Conservation (phyloP, 2,329 filamentous ascomycete species). For the Truncatella angustata region DNA sequence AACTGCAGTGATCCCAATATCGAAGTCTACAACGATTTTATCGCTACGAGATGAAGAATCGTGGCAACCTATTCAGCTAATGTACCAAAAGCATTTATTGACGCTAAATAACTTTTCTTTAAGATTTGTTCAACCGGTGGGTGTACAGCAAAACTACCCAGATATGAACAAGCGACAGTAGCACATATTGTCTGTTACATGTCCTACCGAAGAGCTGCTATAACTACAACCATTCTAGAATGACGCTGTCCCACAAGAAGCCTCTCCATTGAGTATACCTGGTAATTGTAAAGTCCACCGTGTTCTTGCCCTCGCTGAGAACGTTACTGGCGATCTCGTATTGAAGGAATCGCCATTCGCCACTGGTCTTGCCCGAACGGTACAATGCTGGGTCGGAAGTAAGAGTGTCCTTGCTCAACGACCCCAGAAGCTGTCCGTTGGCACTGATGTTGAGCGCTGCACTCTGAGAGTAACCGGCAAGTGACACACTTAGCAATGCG, state of each 20-base stretch:
- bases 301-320: constrained; percentile 20
- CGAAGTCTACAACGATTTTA: too few relatives aligned
- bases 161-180: too few relatives aligned
- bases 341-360: constrained; percentile 46
- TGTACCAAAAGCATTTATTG: too few relatives aligned
- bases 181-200: neutral
- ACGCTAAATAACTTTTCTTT: too few relatives aligned
- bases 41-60: too few relatives aligned
- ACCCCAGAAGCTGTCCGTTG: constrained; percentile 37
- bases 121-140: too few relatives aligned
- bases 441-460: constrained; percentile 35
- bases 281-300: constrained; percentile 19
- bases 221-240: constrained; percentile 23
- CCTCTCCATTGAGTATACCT: constrained; percentile 25
- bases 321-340: constrained; percentile 23
- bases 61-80: too few relatives aligned
- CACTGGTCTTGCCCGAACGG: constrained; percentile 42
- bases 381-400: constrained; percentile 44
- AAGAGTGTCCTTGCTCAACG: constrained; percentile 34
- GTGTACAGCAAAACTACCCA: too few relatives aligned
- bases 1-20: too few relatives aligned
- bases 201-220: neutral
- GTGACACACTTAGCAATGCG: constrained; percentile 38
- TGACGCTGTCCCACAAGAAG: constrained; percentile 26
- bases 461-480: constrained; percentile 44